phyloP scores from a whole-genome alignment of 495 filamentous ascomycete genomes.

The Penicillium canariense region DNA sequence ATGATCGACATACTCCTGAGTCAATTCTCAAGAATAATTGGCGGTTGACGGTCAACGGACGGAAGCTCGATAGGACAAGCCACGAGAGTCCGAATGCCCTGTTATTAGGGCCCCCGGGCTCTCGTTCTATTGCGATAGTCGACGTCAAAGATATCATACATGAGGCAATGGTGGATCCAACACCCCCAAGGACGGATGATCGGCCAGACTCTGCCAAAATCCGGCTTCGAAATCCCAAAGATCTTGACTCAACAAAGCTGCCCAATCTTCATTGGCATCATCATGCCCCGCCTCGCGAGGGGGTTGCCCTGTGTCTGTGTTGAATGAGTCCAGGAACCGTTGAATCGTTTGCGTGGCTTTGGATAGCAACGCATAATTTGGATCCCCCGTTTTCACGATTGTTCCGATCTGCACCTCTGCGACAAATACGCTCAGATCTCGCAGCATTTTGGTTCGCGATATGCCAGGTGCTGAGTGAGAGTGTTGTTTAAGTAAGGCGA shows the following conservation, averaged over 20 bases:
- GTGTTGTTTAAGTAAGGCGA: slow-evolving; percentile 33
- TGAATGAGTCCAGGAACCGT: slow-evolving; percentile 31
- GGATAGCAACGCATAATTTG: slow-evolving; percentile 33
- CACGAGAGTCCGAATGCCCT: not conserved
- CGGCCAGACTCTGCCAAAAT: slow-evolving; percentile 34
- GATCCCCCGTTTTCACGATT: slow-evolving; percentile 32
- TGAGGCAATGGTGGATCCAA: slow-evolving; percentile 23
- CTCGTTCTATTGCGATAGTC: too few species aligned
- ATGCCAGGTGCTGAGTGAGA: slow-evolving; percentile 10
- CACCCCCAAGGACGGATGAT: slow-evolving; percentile 31
- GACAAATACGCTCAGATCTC: slow-evolving; percentile 38
- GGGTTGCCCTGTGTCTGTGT: slow-evolving; percentile 17
- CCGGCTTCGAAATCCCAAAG: slow-evolving; percentile 34
- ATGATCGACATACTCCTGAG: not conserved
- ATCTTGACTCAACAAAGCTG: slow-evolving; percentile 29
- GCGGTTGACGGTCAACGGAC: too few species aligned
- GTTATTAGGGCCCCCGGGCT: too few species aligned
- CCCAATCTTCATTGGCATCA: slow-evolving; percentile 28
- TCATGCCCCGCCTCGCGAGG: slow-evolving; percentile 7
- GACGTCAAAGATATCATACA: slow-evolving; percentile 7
- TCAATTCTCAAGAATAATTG: too few species aligned
- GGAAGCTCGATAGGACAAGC: not conserved
- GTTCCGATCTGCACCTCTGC: slow-evolving; percentile 38
- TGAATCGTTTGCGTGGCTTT: slow-evolving; percentile 34
- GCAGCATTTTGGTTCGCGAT: slow-evolving; percentile 27